A percentile compares a stretch with the other conserved stretches of the same genome.
phyloP scores from a whole-genome alignment of 2,329 filamentous ascomycete species.

The Fusarium nematophilum region DNA sequence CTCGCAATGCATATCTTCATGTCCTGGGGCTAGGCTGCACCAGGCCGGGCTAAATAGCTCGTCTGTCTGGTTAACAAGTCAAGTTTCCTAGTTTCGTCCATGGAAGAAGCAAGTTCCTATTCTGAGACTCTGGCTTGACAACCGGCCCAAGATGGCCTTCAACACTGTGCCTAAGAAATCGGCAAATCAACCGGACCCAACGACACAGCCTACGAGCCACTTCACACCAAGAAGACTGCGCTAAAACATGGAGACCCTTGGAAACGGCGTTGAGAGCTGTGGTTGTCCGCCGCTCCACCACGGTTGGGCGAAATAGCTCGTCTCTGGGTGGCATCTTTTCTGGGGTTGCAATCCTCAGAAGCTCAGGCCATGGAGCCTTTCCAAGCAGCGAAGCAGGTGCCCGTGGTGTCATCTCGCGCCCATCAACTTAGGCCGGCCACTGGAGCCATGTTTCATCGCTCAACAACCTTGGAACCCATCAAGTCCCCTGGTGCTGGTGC shows the following conservation, averaged over 20 bases:
- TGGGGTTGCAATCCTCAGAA: slow-evolving; percentile 1
- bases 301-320: slow-evolving; percentile 13
- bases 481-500: slow-evolving; percentile 1
- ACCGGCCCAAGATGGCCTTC: slow-evolving; percentile 12
- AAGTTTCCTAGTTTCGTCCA: no score
- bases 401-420: slow-evolving; percentile 7
- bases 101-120: slow-evolving; percentile 6
- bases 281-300: slow-evolving; percentile 20
- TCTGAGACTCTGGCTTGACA: slow-evolving; percentile 15
- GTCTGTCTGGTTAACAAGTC: no score
- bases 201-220: background rate
- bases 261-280: slow-evolving; percentile 31
- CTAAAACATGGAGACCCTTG: slow-evolving; percentile 40
- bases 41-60: no score
- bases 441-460: slow-evolving; percentile 11
- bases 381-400: slow-evolving; percentile 1
- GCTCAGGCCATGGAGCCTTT: slow-evolving; percentile 15
- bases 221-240: slow-evolving; percentile 15
- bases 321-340: background rate
- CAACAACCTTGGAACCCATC: slow-evolving; percentile 1
- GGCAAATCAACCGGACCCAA: background rate
- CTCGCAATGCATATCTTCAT: background rate
- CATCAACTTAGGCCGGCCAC: background rate
- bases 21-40: no score
- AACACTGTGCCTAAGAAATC: background rate